These are phyloP conservation scores for Diaporthe vexans DNA, from an alignment of 2,329 filamentous ascomycete genomes.

Conservation along the genomic window DNA sequence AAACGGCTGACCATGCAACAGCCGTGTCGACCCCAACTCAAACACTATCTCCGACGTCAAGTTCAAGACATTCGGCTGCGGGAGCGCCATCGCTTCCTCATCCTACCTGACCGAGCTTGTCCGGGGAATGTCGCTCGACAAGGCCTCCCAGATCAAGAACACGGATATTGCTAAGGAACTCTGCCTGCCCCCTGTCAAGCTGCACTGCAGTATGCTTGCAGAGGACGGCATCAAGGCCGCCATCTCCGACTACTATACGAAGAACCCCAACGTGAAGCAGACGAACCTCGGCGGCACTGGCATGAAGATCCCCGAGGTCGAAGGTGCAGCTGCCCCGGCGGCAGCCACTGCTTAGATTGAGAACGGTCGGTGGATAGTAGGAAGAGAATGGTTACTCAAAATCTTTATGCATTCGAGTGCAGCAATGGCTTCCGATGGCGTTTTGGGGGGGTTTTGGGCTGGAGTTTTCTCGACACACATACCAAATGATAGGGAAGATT, in stretches of 20 bases:
- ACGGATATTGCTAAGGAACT: slow-evolving; percentile 98
- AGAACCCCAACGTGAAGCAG: slow-evolving; percentile 82
- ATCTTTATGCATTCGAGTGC: slow-evolving; percentile 19
- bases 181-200: slow-evolving; percentile 89
- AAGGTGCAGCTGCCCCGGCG: slow-evolving; percentile 52
- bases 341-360: slow-evolving; percentile 41
- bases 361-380: not conserved
- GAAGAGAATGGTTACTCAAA: slow-evolving; percentile 18
- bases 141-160: slow-evolving; percentile 93
- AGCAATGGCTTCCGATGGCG: slow-evolving; percentile 25
- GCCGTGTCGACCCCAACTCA: slow-evolving; percentile 85
- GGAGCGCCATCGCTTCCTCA: slow-evolving; percentile 92
- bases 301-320: slow-evolving; percentile 73
- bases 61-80: slow-evolving; percentile 98
- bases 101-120: slow-evolving; percentile 96
- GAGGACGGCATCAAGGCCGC: slow-evolving; percentile 95
- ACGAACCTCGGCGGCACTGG: slow-evolving; percentile 85
- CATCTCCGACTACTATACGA: slow-evolving; percentile 91
- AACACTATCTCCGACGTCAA: slow-evolving; percentile 95
- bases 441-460: slow-evolving; percentile 31
- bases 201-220: slow-evolving; percentile 93
- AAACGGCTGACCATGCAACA: not conserved
- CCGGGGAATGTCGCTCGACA: slow-evolving; percentile 94
- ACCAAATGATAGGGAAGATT: slow-evolving; percentile 18
- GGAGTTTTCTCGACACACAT: slow-evolving; percentile 24